Conservation (phyloP, 345 rosid genomes). For the Arabis hirsuta region DNA sequence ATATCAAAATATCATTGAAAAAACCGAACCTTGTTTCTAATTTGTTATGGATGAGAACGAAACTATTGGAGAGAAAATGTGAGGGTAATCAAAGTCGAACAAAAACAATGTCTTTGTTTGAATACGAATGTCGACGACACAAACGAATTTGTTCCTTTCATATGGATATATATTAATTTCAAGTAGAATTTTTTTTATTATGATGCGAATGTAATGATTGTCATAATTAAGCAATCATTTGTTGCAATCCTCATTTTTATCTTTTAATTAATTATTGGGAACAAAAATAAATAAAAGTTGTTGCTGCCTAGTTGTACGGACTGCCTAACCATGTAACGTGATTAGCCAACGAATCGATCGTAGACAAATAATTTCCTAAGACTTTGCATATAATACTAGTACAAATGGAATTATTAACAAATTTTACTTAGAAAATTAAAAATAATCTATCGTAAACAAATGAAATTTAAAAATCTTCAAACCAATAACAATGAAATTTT, state of each 20-base stretch:
- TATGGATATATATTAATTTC: neutral
- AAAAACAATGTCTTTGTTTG: constrained; percentile 14
- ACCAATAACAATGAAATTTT: too few species aligned
- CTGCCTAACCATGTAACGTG: constrained; percentile 41
- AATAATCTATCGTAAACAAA: too few species aligned
- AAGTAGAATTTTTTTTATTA: neutral
- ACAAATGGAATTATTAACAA: too few species aligned
- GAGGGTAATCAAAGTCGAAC: constrained; percentile 32
- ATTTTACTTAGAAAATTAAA: too few species aligned
- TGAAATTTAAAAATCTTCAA: too few species aligned
- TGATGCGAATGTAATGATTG: constrained; percentile 35
- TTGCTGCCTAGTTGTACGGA: constrained; percentile 40
- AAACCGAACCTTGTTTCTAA: constrained; percentile 14
- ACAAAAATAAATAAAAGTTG: neutral
- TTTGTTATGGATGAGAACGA: neutral
- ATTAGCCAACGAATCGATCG: constrained; percentile 39
- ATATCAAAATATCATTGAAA: constrained; percentile 1
- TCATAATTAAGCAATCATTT: constrained; percentile 24
- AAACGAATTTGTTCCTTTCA: constrained; percentile 18
- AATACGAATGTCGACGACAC: constrained; percentile 20
- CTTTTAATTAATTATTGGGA: neutral
- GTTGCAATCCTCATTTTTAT: constrained; percentile 16
- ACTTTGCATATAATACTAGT: neutral
- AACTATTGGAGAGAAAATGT: neutral
- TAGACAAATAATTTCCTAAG: constrained; percentile 14